Conservation (phyloP, 257 asterid genomes). For the Verbena officinalis region DNA sequence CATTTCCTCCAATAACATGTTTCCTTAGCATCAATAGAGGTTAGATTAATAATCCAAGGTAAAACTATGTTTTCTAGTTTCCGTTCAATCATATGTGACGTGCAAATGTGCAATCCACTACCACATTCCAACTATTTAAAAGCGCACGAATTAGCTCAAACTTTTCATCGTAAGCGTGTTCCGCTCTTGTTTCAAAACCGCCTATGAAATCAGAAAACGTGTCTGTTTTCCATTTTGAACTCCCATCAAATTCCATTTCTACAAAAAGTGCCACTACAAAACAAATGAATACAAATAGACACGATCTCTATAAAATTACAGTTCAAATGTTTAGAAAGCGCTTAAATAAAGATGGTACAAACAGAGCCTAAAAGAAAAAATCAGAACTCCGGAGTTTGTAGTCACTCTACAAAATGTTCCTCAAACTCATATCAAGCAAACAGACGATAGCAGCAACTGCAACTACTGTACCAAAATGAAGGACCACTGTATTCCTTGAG, state of each 20-base stretch:
- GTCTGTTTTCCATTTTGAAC: too few species aligned
- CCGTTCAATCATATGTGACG: too few species aligned
- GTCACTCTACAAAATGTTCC: slow-evolving; percentile 31
- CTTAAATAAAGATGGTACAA: slow-evolving; percentile 4
- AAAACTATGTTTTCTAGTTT: too few species aligned
- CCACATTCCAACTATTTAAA: too few species aligned
- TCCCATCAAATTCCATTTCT: background rate
- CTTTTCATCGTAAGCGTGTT: too few species aligned
- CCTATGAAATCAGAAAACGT: too few species aligned
- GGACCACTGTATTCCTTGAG: slow-evolving; percentile 28
- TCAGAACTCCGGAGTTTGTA: slow-evolving; percentile 9
- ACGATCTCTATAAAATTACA: slow-evolving; percentile 1
- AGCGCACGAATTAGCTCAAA: too few species aligned
- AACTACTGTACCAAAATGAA: slow-evolving; percentile 29
- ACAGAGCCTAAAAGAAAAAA: slow-evolving; percentile 15
- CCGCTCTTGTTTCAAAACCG: too few species aligned
- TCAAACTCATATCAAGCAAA: slow-evolving; percentile 38
- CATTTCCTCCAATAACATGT: too few species aligned
- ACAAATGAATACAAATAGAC: background rate
- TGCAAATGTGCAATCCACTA: too few species aligned
- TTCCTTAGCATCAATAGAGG: too few species aligned
- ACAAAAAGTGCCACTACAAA: slow-evolving; percentile 12
- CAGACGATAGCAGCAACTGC: slow-evolving; percentile 34
- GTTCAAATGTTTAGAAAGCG: slow-evolving; percentile 3
- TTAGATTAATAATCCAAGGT: too few species aligned